A percentile compares a stretch with the other conserved stretches of the same genome.
Evolutionary conservation across 2,329 filamentous ascomycete genomes (phyloP).

Genomic region (Daldinia sp.): DNA sequence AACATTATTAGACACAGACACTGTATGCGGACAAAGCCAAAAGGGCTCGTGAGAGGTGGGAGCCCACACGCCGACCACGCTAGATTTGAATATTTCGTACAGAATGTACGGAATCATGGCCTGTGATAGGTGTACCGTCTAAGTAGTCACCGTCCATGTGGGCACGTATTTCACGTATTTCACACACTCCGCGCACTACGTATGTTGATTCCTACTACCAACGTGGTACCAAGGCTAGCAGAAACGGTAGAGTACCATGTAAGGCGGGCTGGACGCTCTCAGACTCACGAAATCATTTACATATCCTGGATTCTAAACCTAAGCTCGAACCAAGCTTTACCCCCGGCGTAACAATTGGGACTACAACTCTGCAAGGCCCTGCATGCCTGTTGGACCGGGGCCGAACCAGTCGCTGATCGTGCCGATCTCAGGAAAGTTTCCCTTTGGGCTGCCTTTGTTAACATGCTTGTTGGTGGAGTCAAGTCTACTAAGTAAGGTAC

Average conservation of each 20-base stretch:
- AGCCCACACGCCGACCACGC: background rate
- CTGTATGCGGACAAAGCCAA: constrained; percentile 3
- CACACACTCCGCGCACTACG: no score
- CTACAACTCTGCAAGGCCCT: constrained; percentile 24
- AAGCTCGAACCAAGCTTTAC: constrained; percentile 34
- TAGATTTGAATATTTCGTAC: constrained; percentile 20
- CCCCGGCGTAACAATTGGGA: constrained; percentile 24
- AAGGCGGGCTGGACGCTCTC: no score
- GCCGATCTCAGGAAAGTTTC: constrained; percentile 28
- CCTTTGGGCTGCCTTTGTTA: constrained; percentile 4
- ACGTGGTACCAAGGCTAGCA: constrained; percentile 12
- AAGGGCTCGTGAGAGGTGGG: constrained; percentile 18
- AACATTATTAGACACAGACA: no score
- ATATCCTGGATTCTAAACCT: constrained; percentile 20
- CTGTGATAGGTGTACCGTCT: no score
- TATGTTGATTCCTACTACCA: constrained; percentile 6
- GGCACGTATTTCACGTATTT: no score
- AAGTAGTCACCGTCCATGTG: no score
- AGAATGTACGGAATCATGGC: constrained; percentile 1
- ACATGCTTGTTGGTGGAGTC: constrained; percentile 18
- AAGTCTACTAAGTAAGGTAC: no score
- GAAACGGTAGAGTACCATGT: no score
- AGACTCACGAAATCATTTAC: no score
- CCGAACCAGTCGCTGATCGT: constrained; percentile 25
- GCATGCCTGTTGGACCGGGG: constrained; percentile 23